Conservation (phyloP, 192 early-diverging fungal genomes). For the Gonapodya sp. region DNA sequence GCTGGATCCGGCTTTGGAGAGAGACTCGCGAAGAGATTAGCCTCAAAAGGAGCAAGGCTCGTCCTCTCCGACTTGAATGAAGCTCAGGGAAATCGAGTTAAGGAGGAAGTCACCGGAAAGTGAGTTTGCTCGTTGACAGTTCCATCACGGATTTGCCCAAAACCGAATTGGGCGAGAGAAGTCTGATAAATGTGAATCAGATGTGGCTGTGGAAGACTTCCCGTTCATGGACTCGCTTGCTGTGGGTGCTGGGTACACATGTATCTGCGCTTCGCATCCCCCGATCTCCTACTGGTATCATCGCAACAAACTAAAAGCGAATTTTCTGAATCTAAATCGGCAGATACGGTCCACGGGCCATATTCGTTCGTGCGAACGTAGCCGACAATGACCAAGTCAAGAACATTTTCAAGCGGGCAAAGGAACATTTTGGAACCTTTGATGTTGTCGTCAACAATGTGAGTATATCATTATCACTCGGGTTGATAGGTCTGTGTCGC, state of each 20-base stretch:
- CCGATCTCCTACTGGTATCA: too few relatives aligned
- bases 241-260: too few relatives aligned
- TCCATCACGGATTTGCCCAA: neutral
- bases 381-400: neutral
- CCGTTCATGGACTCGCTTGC: too few relatives aligned
- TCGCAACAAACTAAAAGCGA: too few relatives aligned
- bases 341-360: neutral
- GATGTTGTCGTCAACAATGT: slow-evolving; percentile 3
- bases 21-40: neutral
- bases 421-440: neutral
- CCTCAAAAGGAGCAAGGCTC: neutral
- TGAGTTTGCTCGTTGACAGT: too few relatives aligned
- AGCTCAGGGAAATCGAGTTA: neutral
- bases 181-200: neutral
- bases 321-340: too few relatives aligned
- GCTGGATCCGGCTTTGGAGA: slow-evolving; percentile 8
- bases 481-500: neutral
- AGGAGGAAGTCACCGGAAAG: neutral
- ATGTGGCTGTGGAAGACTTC: too few relatives aligned
- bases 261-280: too few relatives aligned
- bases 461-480: neutral
- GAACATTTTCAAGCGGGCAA: neutral
- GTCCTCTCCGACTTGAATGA: neutral
- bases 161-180: neutral
- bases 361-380: neutral